These are phyloP conservation scores for Cystobasidium onofrii DNA, from an alignment of 768 basidiomycete species.

Conservation along the genomic window DNA sequence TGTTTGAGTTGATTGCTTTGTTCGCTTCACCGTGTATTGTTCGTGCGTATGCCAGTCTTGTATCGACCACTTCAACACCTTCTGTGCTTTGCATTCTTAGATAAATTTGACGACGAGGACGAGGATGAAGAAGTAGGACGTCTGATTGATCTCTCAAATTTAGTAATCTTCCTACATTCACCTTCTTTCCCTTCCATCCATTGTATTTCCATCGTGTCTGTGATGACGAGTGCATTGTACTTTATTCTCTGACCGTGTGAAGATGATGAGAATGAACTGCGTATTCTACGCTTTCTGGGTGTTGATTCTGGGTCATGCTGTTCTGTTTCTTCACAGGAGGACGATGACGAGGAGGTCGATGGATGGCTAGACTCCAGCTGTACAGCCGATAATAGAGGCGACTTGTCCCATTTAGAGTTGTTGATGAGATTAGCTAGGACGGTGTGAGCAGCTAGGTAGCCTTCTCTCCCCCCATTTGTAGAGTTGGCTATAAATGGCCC, in stretches of 20 bases:
- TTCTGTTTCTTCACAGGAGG: neutral
- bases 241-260: neutral
- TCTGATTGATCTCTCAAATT: constrained; percentile 9
- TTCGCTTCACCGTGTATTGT: too few relatives aligned
- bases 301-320: neutral
- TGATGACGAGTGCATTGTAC: constrained; percentile 22
- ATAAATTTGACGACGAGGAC: neutral
- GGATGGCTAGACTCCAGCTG: neutral
- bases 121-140: neutral
- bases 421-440: constrained; percentile 11
- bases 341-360: neutral
- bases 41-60: too few relatives aligned
- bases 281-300: neutral
- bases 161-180: constrained; percentile 13
- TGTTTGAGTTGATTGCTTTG: too few relatives aligned
- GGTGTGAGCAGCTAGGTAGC: constrained; percentile 20
- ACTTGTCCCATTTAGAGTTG: neutral
- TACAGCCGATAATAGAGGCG: neutral
- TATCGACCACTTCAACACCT: neutral
- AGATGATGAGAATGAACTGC: neutral
- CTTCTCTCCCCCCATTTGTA: constrained; percentile 16
- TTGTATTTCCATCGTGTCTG: constrained; percentile 28
- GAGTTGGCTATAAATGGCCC: constrained; percentile 14
- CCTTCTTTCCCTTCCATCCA: constrained; percentile 29
- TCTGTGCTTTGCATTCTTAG: neutral